Evolutionary conservation across 2,329 filamentous ascomycete genomes (phyloP).

Genomic region (Colletotrichum gloeosporioides): DNA sequence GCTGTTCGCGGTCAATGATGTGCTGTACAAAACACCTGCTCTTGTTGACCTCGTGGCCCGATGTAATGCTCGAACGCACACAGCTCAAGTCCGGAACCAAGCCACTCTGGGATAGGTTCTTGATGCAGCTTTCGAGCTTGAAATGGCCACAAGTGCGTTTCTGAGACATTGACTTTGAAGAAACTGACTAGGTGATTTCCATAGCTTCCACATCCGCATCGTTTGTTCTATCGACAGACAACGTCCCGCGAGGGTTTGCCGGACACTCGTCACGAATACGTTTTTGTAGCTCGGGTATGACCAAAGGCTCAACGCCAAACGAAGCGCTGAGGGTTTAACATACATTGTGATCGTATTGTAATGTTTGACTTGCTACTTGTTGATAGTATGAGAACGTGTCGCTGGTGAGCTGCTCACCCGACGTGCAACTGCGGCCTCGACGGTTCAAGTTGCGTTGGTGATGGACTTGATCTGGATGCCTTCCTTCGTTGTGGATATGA

Average conservation of each 20-base stretch:
- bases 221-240: not conserved
- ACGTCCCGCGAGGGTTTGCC: not conserved
- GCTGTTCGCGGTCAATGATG: too few species aligned
- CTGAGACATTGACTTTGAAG: too few species aligned
- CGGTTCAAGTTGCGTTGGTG: not conserved
- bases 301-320: not conserved
- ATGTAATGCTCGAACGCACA: too few species aligned
- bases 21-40: too few species aligned
- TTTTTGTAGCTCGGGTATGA: not conserved
- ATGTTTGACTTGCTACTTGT: too few species aligned
- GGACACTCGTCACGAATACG: not conserved
- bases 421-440: too few species aligned
- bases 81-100: too few species aligned
- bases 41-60: too few species aligned
- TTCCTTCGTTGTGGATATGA: not conserved
- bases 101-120: accelerated
- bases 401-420: not conserved
- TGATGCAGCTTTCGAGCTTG: too few species aligned
- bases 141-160: too few species aligned
- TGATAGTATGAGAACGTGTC: not conserved
- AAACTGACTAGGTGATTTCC: too few species aligned
- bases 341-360: too few species aligned
- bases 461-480: not conserved
- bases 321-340: not conserved
- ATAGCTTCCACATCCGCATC: not conserved